A percentile compares a stretch with the other conserved stretches of the same genome.
Conservation (phyloP, 441 rosid genomes). For the Jatropha multifida region DNA sequence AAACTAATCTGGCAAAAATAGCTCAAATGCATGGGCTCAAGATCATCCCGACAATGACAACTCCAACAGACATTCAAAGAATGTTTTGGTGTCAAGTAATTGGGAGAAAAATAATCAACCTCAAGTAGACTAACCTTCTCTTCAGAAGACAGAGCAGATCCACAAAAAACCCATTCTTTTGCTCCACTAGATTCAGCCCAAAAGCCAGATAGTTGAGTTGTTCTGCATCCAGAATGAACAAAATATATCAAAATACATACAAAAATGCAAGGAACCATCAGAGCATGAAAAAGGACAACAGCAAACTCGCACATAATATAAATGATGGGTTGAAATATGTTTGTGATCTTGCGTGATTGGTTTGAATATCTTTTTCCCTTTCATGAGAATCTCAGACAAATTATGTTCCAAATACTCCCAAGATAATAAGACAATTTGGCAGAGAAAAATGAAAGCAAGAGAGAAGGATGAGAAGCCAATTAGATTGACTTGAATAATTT, state of each 20-base stretch:
- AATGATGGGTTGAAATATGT: no score
- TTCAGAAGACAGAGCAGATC: constrained; percentile 74
- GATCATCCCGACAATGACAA: background rate
- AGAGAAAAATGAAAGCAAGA: background rate
- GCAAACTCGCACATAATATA: no score
- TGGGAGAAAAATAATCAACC: background rate
- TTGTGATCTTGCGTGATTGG: no score
- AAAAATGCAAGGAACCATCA: background rate
- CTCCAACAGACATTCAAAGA: background rate
- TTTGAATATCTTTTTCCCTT: no score
- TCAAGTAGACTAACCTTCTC: constrained; percentile 59
- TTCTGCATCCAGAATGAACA: constrained; percentile 38
- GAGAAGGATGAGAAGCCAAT: background rate
- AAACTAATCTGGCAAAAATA: background rate
- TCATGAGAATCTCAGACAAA: background rate
- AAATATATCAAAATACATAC: background rate
- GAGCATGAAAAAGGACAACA: background rate
- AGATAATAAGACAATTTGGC: background rate
- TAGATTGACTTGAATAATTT: constrained; percentile 4
- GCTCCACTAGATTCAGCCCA: constrained; percentile 30
- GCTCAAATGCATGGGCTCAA: background rate
- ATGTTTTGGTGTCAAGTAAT: background rate
- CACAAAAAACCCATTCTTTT: constrained; percentile 69
- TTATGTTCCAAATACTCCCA: background rate
- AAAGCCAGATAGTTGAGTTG: constrained; percentile 29